phyloP scores from a whole-genome alignment of 2,329 filamentous ascomycete species.

The Diatrype stigma region DNA sequence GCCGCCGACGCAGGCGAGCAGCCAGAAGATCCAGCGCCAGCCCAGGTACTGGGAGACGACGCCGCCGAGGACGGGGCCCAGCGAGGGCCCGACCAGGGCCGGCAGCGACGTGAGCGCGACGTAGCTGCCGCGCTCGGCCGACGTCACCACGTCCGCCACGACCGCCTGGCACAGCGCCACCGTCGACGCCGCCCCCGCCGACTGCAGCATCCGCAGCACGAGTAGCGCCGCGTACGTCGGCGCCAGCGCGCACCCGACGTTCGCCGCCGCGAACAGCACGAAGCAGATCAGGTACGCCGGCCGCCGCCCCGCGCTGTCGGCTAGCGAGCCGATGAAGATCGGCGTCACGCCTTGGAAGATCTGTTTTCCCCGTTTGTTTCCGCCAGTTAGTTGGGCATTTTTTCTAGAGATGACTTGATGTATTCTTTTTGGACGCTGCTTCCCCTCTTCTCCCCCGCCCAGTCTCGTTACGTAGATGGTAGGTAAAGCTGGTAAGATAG shows the following conservation, averaged over 20 bases:
- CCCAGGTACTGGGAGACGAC: conserved; percentile 45
- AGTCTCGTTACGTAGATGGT: too few relatives aligned
- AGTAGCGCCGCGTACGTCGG: conserved; percentile 42
- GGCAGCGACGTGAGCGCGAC: conserved; percentile 45
- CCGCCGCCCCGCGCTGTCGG: conserved; percentile 42
- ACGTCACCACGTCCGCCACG: conserved; percentile 53
- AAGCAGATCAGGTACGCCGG: conserved; percentile 45
- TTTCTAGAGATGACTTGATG: too few relatives aligned
- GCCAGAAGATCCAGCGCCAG: conserved; percentile 52
- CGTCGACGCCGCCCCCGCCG: conserved; percentile 48
- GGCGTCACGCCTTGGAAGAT: conserved; percentile 52
- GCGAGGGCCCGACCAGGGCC: conserved; percentile 34
- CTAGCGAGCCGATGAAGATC: conserved; percentile 44
- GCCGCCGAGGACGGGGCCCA: conserved; percentile 49
- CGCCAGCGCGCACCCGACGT: conserved; percentile 42
- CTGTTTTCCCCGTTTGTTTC: too few relatives aligned
- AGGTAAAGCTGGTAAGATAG: too few relatives aligned
- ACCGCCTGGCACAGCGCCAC: conserved; percentile 49
- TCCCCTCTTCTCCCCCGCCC: too few relatives aligned
- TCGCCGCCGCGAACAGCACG: conserved; percentile 40
- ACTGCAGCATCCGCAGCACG: conserved; percentile 46
- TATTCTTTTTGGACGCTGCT: too few relatives aligned
- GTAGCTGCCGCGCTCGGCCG: conserved; percentile 51
- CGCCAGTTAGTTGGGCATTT: too few relatives aligned
- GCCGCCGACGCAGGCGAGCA: conserved; percentile 37